Evolutionary conservation across 129 eudicot genomes (phyloP).

Genomic region (Artemisia tridentata): DNA sequence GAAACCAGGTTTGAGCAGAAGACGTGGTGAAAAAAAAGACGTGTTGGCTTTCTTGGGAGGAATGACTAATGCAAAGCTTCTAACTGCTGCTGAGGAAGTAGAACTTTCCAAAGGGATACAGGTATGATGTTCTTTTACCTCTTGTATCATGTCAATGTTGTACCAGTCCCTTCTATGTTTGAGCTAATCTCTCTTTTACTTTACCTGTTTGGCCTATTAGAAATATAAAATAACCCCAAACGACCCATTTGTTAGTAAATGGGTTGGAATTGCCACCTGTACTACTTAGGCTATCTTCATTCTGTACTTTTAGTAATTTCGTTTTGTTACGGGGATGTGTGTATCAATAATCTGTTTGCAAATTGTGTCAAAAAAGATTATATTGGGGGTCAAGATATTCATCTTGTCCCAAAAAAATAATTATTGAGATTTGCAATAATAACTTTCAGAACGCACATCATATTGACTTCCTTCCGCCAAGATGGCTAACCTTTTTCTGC

Average conservation of each 20-base stretch:
- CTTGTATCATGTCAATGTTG: not conserved
- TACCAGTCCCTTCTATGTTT: not conserved
- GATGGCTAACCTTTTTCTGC: too few relatives aligned
- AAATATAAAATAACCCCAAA: slow-evolving; percentile 1
- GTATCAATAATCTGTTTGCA: too few relatives aligned
- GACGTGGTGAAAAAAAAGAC: slow-evolving; percentile 66
- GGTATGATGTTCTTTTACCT: slow-evolving; percentile 39
- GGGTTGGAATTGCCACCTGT: not conserved
- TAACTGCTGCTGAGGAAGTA: slow-evolving; percentile 77
- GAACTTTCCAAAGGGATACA: slow-evolving; percentile 82
- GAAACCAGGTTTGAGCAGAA: slow-evolving; percentile 51
- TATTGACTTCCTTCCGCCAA: too few relatives aligned
- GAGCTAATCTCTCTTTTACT: not conserved
- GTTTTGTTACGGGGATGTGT: too few relatives aligned
- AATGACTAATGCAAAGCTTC: slow-evolving; percentile 63
- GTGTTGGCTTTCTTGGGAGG: slow-evolving; percentile 77
- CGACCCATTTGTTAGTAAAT: not conserved
- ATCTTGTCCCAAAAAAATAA: too few relatives aligned
- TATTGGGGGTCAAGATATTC: too few relatives aligned
- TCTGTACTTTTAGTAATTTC: too few relatives aligned
- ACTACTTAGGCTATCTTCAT: too few relatives aligned
- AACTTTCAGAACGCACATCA: not conserved
- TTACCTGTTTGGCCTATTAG: not conserved
- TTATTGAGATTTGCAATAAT: not conserved
- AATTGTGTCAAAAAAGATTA: too few relatives aligned